Base-by-base conservation (phyloP, 805 yeast genomes). In the Sungouiella thailandica region DNA sequence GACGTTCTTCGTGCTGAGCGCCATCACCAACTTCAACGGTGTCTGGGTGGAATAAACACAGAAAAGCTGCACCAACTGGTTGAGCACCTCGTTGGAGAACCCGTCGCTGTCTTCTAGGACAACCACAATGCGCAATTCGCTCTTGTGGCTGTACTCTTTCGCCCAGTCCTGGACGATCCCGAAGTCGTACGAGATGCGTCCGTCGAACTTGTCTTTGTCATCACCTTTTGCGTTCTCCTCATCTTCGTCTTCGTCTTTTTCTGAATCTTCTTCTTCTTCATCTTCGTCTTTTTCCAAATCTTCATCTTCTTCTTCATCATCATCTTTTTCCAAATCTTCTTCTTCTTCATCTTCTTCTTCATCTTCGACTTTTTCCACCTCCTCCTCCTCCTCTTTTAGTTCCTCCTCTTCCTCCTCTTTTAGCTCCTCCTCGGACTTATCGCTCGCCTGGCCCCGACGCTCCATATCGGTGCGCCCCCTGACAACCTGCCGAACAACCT, bases 31-130 rank as follows among this genome's bases (percentile, higher is more conserved):
- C 35, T 55, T 56, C 18, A 62, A 42, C 0, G 69, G 69, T 14
- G 57, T 30, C n/a, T 47, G 36, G 5, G 29, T 17, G 2, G 50
- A 29, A 39, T 58, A 58, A 1, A 58, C 47, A 22, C 55, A 50
- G 13, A 65, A 35, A 7, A 59, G 40, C 34, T 57, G 59, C 10
- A 66, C 19, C 23, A 65, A 41, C 34, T 58, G 68, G 43, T 65
- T 64, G 12, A 65, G 34, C 2, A 57, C 56, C 28, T 60, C 66
- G 29, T 50, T 49, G 33, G 47, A 52, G 12, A 64, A 49, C 5
- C 66, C 53, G 36, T 60, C 61, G 17, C 64, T 47, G 38, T 66
- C 70, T 39, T 64, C 66, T n/a, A 65, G 32, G 11, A 64, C 46
- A 6, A 65, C 42, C 5, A 55, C 46, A 7, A 58, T 41, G 4